Evolutionary conservation across 2,329 filamentous ascomycete genomes (phyloP).

Genomic region (Chalara sp.): DNA sequence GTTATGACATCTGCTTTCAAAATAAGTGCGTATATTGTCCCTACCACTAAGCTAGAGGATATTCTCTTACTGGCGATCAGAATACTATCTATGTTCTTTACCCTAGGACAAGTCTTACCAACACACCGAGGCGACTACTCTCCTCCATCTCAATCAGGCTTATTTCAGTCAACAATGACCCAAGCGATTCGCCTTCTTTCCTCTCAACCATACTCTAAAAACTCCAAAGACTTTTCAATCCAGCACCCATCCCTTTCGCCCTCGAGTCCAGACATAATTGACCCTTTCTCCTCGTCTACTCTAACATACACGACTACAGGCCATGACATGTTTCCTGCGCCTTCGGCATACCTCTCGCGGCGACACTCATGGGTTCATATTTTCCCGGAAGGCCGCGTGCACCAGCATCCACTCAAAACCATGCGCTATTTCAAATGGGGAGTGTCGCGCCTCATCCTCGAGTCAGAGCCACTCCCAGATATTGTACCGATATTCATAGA

Average conservation of each 20-base stretch:
- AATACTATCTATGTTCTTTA: slow-evolving; percentile 71
- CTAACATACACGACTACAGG: slow-evolving; percentile 60
- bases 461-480: slow-evolving; percentile 79
- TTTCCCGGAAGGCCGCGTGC: slow-evolving; percentile 91
- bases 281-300: slow-evolving; percentile 44
- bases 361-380: slow-evolving; percentile 85
- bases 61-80: slow-evolving; percentile 35
- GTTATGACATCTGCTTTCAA: slow-evolving; percentile 92
- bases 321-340: slow-evolving; percentile 59
- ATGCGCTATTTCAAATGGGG: slow-evolving; percentile 99
- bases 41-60: background rate
- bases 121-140: slow-evolving; percentile 80
- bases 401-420: slow-evolving; percentile 71
- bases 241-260: slow-evolving; percentile 5
- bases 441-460: slow-evolving; percentile 81
- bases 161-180: slow-evolving; percentile 83
- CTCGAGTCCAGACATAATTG: slow-evolving; percentile 31
- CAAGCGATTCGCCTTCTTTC: slow-evolving; percentile 83
- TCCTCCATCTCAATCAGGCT: slow-evolving; percentile 56
- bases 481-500: slow-evolving; percentile 93
- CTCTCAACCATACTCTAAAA: slow-evolving; percentile 38
- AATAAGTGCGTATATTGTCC: slow-evolving; percentile 55
- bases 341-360: slow-evolving; percentile 63
- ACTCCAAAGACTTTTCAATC: slow-evolving; percentile 11
- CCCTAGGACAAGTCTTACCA: slow-evolving; percentile 80